Conservation (phyloP, 2,329 filamentous ascomycete species). For the Xylariales sp. region DNA sequence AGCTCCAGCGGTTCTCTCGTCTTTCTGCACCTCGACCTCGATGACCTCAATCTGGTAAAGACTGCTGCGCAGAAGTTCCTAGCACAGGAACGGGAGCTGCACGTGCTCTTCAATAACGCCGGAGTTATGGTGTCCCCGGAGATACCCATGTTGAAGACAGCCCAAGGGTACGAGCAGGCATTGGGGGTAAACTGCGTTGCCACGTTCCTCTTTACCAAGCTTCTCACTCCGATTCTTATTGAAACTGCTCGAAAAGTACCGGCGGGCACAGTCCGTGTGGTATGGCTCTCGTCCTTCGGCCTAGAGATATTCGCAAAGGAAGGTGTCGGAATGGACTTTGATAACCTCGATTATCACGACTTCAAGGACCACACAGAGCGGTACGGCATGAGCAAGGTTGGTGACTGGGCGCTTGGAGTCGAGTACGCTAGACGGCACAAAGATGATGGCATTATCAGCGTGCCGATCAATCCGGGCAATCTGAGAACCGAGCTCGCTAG, state of each 20-base stretch:
- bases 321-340: conserved; percentile 12
- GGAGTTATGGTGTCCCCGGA: conserved; percentile 30
- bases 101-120: conserved; percentile 36
- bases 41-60: conserved; percentile 33
- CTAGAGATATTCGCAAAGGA: conserved; percentile 7
- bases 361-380: conserved; percentile 10
- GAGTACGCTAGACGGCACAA: conserved; percentile 4
- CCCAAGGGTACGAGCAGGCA: conserved; percentile 44
- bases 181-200: conserved; percentile 50
- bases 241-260: conserved; percentile 10
- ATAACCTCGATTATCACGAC: conserved; percentile 13
- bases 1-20: conserved; percentile 26
- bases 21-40: conserved; percentile 33
- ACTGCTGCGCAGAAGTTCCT: conserved; percentile 29
- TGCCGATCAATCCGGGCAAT: conserved; percentile 4
- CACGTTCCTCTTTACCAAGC: conserved; percentile 40
- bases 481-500: background rate
- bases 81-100: conserved; percentile 26
- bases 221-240: conserved; percentile 16
- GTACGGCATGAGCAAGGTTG: conserved; percentile 4
- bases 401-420: background rate
- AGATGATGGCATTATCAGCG: conserved; percentile 1
- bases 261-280: conserved; percentile 12
- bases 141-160: conserved; percentile 21
- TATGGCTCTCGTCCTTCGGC: conserved; percentile 18